Evolutionary conservation across 257 asterid genomes (phyloP).

Genomic region (Gentiana dahurica): DNA sequence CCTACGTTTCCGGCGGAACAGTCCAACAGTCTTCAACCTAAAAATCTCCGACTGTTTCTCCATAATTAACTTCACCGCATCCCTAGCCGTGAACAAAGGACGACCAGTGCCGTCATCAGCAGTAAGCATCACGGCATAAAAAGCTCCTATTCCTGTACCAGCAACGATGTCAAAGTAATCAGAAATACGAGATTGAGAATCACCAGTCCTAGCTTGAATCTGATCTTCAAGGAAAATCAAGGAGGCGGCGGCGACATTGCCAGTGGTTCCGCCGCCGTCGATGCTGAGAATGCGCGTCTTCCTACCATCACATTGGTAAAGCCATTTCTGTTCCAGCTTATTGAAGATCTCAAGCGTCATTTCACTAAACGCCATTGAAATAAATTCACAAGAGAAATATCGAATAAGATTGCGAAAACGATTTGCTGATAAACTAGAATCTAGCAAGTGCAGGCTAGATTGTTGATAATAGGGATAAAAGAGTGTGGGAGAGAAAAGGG

Average conservation of each 20-base stretch:
- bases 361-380: too few species aligned
- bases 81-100: conserved; percentile 56
- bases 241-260: conserved; percentile 49
- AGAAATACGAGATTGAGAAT: conserved; percentile 48
- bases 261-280: conserved; percentile 69
- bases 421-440: too few species aligned
- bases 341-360: too few species aligned
- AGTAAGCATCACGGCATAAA: conserved; percentile 65
- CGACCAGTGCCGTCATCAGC: conserved; percentile 67
- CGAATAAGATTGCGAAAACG: too few species aligned
- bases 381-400: too few species aligned
- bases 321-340: too few species aligned
- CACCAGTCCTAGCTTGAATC: conserved; percentile 64
- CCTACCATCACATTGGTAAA: conserved; percentile 50
- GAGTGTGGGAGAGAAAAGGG: too few species aligned
- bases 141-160: conserved; percentile 82
- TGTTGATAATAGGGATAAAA: too few species aligned
- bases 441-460: too few species aligned
- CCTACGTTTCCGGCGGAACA: conserved; percentile 38
- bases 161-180: conserved; percentile 80
- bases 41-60: conserved; percentile 39
- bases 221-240: conserved; percentile 64
- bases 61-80: conserved; percentile 41
- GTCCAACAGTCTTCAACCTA: conserved; percentile 24
- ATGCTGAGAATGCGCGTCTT: conserved; percentile 57